Evolutionary conservation across 139 green algal genomes (phyloP).

Genomic region (Chlorokybus atmophyticus): DNA sequence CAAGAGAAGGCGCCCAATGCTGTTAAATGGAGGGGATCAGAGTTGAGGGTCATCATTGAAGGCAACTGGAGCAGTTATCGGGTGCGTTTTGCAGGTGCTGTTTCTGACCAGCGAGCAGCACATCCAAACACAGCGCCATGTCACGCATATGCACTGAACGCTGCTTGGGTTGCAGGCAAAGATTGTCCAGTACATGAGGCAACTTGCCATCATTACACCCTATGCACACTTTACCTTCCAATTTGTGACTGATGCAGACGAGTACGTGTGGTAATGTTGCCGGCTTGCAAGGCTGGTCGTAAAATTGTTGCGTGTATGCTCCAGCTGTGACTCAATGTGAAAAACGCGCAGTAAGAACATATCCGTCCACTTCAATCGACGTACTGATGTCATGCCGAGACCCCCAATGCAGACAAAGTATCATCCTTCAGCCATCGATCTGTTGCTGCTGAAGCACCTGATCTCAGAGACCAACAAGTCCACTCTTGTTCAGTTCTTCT

Average conservation of each 20-base stretch:
- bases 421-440: slow-evolving; percentile 57
- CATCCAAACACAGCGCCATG: too few relatives aligned
- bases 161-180: slow-evolving; percentile 31
- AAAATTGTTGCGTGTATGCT: not conserved
- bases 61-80: slow-evolving; percentile 68
- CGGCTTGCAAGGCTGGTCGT: too few relatives aligned
- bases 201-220: slow-evolving; percentile 93
- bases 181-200: slow-evolving; percentile 73
- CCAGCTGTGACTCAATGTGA: not conserved
- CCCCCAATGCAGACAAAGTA: slow-evolving; percentile 41
- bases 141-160: too few relatives aligned
- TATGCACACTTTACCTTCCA: slow-evolving; percentile 78
- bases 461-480: slow-evolving; percentile 33
- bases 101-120: too few relatives aligned
- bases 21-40: slow-evolving; percentile 62
- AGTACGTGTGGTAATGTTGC: too few relatives aligned
- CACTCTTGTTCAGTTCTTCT: slow-evolving; percentile 64
- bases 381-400: slow-evolving; percentile 76
- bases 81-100: too few relatives aligned
- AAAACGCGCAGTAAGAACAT: slow-evolving; percentile 35
- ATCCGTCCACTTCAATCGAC: slow-evolving; percentile 55
- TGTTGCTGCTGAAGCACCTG: slow-evolving; percentile 83
- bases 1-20: slow-evolving; percentile 50
- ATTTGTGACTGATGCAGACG: slow-evolving; percentile 24
- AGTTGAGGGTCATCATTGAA: slow-evolving; percentile 76